Evolutionary conservation across 306 rosid genomes (phyloP), one percentile per base, ranked within the genome.

Genomic region (Cicer judaicum): DNA sequence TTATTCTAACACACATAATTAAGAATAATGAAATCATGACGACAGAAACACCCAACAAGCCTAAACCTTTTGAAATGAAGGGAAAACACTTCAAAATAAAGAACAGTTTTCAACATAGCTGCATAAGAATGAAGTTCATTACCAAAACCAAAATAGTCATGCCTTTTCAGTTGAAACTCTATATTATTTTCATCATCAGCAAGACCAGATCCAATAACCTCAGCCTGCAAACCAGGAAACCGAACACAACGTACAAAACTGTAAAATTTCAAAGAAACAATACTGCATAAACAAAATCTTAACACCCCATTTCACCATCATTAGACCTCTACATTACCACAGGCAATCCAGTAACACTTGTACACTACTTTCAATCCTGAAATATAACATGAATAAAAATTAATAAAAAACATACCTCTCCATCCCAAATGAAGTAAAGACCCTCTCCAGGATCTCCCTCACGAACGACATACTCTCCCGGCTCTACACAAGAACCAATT

Each of bases 101-200:
- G 53, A 29, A 18, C 21, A 78, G 44, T 39, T 71, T 59, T 62
- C 46, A 70, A 78, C 73, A 68, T 74, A 24, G 63, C 38, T 9
- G 54, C 73, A 61, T 5, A 60, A 59, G 62, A 14, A 76, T 11
- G 40, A 64, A 84, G 46, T 16, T 57, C 62, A 84, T 84, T 74
- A 88, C 93, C 90, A 74, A 89, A 77, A 75, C 97, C 98, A 84
- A 91, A 94, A 85, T 87, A 94, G 80, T 94, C 97, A 63, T 77
- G 88, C 79, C 86, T 87, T 76, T 82, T 87, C 79, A 94, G 67
- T 21, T 76, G 91, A 82, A 92, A 94, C 74, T 94, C 98, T 0
- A 85, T 84, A 64, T 87, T 87, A 53, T 81, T 85, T 61, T 85
- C 90, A 38, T 79, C 93, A 63, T 89, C 87, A 14, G 84, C 74